These are phyloP conservation scores for Hygrophoropsis aurantiaca DNA, from an alignment of 768 basidiomycete species.

Conservation along the genomic window DNA sequence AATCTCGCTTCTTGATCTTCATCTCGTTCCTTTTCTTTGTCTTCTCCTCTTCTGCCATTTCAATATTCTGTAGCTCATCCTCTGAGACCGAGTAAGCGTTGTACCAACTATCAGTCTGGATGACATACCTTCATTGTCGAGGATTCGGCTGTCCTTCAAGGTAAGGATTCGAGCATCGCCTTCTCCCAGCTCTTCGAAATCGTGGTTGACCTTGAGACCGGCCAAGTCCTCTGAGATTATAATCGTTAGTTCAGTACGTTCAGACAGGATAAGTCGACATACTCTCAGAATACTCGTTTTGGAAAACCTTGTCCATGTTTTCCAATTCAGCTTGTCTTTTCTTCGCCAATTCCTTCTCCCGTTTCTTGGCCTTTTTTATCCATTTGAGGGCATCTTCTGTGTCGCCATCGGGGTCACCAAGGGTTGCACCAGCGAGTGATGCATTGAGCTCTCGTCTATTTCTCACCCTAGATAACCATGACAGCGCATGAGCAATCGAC, in stretches of 20 bases:
- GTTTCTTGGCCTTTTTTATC: constrained; percentile 90
- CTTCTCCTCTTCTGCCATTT: constrained; percentile 87
- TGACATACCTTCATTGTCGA: constrained; percentile 84
- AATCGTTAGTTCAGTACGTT: constrained; percentile 1
- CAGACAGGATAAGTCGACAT: constrained; percentile 28
- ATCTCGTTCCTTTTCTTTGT: constrained; percentile 76
- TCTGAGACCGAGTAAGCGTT: constrained; percentile 48
- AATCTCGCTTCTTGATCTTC: constrained; percentile 87
- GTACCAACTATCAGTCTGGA: too few species aligned
- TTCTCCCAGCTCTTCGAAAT: constrained; percentile 88
- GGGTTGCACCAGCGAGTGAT: constrained; percentile 88
- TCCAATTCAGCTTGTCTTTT: constrained; percentile 83
- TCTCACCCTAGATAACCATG: constrained; percentile 71
- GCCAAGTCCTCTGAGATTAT: constrained; percentile 71
- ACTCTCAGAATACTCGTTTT: constrained; percentile 88
- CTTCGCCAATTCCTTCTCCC: constrained; percentile 83
- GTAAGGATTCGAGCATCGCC: constrained; percentile 96
- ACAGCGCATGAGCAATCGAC: constrained; percentile 37
- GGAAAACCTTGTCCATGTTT: constrained; percentile 74
- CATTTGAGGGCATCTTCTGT: constrained; percentile 82
- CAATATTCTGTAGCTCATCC: constrained; percentile 96
- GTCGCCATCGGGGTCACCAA: constrained; percentile 83
- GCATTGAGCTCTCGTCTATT: constrained; percentile 92
- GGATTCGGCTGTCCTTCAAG: constrained; percentile 91
- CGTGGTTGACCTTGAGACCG: constrained; percentile 95